A percentile compares a stretch with the other conserved stretches of the same genome.
phyloP scores from a whole-genome alignment of 1,284 basidiomycete species.

The Cryptococcus sp. region DNA sequence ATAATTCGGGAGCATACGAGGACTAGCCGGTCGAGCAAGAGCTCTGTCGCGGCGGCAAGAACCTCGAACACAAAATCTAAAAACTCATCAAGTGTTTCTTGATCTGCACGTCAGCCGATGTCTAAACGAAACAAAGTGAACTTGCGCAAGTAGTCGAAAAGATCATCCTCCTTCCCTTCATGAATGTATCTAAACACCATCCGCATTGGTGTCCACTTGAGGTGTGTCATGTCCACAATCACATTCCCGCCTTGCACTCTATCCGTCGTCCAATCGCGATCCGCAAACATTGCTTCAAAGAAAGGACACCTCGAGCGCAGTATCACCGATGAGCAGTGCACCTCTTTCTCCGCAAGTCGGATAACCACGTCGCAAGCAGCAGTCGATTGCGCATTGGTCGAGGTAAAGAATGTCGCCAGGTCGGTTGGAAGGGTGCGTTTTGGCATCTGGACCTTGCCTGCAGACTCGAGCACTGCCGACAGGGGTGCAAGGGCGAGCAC shows the following conservation, averaged over 20 bases:
- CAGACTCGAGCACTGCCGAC: conserved; percentile 31
- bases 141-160: conserved; percentile 70
- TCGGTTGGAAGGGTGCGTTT: conserved; percentile 34
- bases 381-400: conserved; percentile 14
- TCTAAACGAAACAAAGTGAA: conserved; percentile 7
- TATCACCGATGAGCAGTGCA: conserved; percentile 67
- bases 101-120: conserved; percentile 51
- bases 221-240: conserved; percentile 64
- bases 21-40: conserved; percentile 78
- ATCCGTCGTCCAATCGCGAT: conserved; percentile 69
- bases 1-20: conserved; percentile 74
- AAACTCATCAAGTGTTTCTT: conserved; percentile 65
- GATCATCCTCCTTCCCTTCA: conserved; percentile 63
- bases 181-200: conserved; percentile 76
- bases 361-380: conserved; percentile 64
- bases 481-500: conserved; percentile 50
- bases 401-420: conserved; percentile 45
- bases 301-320: conserved; percentile 78
- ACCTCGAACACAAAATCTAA: conserved; percentile 85
- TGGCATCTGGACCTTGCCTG: conserved; percentile 35
- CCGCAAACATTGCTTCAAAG: conserved; percentile 80
- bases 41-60: conserved; percentile 82
- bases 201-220: conserved; percentile 68
- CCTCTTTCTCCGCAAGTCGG: conserved; percentile 61
- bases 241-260: conserved; percentile 56